phyloP scores from a whole-genome alignment of 2,329 filamentous ascomycete genomes.

The Diplocarpon mali region DNA sequence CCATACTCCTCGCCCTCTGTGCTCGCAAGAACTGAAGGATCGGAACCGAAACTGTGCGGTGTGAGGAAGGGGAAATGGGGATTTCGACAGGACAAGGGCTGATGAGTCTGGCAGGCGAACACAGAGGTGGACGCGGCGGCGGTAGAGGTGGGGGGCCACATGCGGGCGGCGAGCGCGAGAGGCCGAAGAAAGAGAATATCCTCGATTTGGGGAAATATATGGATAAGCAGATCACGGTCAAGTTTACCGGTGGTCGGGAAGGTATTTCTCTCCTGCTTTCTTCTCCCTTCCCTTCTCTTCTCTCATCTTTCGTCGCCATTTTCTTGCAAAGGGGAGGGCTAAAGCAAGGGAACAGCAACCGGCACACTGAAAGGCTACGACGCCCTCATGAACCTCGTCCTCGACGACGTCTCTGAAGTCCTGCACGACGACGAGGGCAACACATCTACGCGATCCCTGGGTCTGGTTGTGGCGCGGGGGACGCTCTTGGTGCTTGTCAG shows the following conservation, averaged over 20 bases:
- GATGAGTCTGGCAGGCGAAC: constrained; percentile 2
- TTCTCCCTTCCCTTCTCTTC: no score
- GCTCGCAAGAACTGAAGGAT: no score
- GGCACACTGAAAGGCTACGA: constrained; percentile 92
- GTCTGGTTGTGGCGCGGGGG: constrained; percentile 76
- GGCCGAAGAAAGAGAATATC: constrained; percentile 97
- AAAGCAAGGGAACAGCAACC: constrained; percentile 45
- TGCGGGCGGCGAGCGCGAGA: constrained; percentile 43
- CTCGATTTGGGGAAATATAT: constrained; percentile 91
- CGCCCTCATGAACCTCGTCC: constrained; percentile 92
- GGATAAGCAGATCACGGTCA: constrained; percentile 91
- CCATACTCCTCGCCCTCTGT: neutral
- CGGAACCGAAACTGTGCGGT: neutral
- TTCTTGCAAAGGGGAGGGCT: no score
- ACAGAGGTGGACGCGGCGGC: constrained; percentile 13
- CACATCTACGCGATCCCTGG: constrained; percentile 56
- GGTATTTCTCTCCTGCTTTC: constrained; percentile 39
- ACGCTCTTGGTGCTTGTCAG: constrained; percentile 89
- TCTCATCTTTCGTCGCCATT: no score
- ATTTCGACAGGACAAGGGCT: neutral
- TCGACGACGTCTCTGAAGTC: constrained; percentile 87
- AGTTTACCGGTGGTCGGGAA: constrained; percentile 91
- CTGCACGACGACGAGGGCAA: constrained; percentile 91
- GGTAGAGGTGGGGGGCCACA: constrained; percentile 32
- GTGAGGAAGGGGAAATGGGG: neutral